phyloP scores from a whole-genome alignment of 2,329 filamentous ascomycete genomes.

The Aureobasidium sp. region DNA sequence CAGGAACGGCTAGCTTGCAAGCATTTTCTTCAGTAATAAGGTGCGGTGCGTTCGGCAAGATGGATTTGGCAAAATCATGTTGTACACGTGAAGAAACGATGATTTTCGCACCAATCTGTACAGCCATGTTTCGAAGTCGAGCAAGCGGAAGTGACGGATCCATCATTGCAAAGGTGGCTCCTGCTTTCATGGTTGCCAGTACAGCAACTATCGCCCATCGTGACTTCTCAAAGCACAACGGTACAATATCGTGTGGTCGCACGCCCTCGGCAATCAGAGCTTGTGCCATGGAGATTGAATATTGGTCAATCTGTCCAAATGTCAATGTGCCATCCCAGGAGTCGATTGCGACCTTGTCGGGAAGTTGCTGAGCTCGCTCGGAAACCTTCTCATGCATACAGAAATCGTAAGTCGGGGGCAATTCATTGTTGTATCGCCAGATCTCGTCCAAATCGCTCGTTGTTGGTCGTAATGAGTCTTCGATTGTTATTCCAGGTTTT shows the following conservation, averaged over 20 bases:
- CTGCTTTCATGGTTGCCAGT: constrained; percentile 24
- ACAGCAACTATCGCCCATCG: constrained; percentile 22
- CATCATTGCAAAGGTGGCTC: constrained; percentile 21
- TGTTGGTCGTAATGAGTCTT: constrained; percentile 7
- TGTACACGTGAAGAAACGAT: constrained; percentile 14
- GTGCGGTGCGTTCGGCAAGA: constrained; percentile 10
- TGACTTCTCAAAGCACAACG: constrained; percentile 22
- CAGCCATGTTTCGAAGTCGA: constrained; percentile 16
- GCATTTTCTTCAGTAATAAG: constrained; percentile 13
- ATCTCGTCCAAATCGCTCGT: constrained; percentile 14
- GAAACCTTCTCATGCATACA: constrained; percentile 18
- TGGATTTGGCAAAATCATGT: constrained; percentile 15
- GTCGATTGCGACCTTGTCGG: constrained; percentile 19
- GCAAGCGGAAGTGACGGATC: constrained; percentile 20
- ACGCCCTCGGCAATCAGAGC: constrained; percentile 12
- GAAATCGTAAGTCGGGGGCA: constrained; percentile 14
- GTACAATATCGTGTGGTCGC: constrained; percentile 14
- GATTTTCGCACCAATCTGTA: constrained; percentile 9
- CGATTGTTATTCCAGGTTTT: constrained; percentile 20
- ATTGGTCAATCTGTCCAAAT: constrained; percentile 20
- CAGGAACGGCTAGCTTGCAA: neutral
- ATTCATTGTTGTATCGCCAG: constrained; percentile 14
- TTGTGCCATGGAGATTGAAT: constrained; percentile 16
- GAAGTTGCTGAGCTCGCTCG: constrained; percentile 13
- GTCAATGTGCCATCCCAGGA: constrained; percentile 23